Evolutionary conservation across 2,329 filamentous ascomycete genomes (phyloP).

Genomic region (Diatrype stigma): DNA sequence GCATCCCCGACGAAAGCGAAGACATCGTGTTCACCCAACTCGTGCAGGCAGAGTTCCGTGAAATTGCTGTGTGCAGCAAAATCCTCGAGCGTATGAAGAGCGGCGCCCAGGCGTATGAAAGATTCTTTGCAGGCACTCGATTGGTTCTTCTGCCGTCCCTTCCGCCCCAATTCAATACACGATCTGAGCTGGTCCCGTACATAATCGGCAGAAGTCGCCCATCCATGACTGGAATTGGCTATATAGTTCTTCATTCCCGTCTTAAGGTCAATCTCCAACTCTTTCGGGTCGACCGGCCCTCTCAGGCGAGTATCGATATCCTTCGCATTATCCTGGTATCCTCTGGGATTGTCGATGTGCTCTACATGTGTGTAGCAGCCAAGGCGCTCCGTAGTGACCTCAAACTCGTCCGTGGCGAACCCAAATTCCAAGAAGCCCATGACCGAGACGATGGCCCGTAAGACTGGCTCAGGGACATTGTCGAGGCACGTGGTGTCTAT

Average conservation of each 20-base stretch:
- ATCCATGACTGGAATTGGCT: constrained; percentile 22
- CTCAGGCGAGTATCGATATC: constrained; percentile 24
- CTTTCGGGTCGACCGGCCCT: constrained; percentile 23
- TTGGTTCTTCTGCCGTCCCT: constrained; percentile 8
- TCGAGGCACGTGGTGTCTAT: constrained; percentile 51
- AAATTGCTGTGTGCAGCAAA: constrained; percentile 54
- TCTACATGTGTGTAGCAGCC: constrained; percentile 48
- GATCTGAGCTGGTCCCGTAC: constrained; percentile 20
- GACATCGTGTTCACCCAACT: constrained; percentile 46
- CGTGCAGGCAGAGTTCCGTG: constrained; percentile 46
- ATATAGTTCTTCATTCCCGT: constrained; percentile 31
- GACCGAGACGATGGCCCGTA: constrained; percentile 50
- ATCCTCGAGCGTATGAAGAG: constrained; percentile 49
- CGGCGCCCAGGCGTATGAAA: constrained; percentile 40
- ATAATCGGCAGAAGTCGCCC: constrained; percentile 26
- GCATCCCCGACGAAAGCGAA: constrained; percentile 48
- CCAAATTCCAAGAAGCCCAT: constrained; percentile 53
- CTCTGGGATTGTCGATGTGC: constrained; percentile 47
- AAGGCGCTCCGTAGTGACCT: constrained; percentile 49
- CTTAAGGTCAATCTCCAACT: constrained; percentile 25
- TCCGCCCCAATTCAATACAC: constrained; percentile 22
- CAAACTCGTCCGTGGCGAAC: constrained; percentile 53
- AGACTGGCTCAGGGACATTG: constrained; percentile 48
- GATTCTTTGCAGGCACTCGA: constrained; percentile 17
- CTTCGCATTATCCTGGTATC: constrained; percentile 25